Conservation (phyloP, 1,284 basidiomycete species). For the Cryptococcus maquisensis region DNA sequence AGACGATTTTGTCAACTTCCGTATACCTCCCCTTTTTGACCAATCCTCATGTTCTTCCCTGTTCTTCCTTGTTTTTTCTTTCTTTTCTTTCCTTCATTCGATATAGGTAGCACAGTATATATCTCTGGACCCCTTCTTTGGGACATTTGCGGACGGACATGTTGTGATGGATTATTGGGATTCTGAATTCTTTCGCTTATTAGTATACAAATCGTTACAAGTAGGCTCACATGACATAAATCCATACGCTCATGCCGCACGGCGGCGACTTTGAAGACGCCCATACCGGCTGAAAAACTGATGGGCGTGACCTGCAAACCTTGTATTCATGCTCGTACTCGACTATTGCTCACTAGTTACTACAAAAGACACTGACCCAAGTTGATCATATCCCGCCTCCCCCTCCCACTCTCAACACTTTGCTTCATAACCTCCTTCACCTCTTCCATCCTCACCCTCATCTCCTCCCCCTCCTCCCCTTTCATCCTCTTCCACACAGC, state of each 20-base stretch:
- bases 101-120: too few species aligned
- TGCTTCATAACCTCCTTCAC: conserved; percentile 8
- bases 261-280: too few species aligned
- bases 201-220: too few species aligned
- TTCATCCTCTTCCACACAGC: conserved; percentile 10
- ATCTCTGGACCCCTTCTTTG: too few species aligned
- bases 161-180: too few species aligned
- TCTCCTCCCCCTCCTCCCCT: conserved; percentile 15
- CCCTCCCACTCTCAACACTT: conserved; percentile 14
- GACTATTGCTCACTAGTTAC: not conserved
- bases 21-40: not conserved
- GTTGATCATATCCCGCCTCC: conserved; percentile 15
- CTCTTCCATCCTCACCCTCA: conserved; percentile 18
- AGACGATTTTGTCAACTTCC: not conserved
- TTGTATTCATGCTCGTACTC: too few species aligned
- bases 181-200: too few species aligned
- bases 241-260: too few species aligned
- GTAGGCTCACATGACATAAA: too few species aligned
- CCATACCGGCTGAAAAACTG: too few species aligned
- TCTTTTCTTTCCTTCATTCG: not conserved
- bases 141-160: too few species aligned
- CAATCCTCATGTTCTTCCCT: not conserved
- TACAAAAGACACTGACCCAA: conserved; percentile 7
- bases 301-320: too few species aligned
- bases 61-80: not conserved